A percentile compares a stretch with the other conserved stretches of the same genome.
phyloP scores from a whole-genome alignment of 1,139 yeast genomes.

The Geotrichum reessii region DNA sequence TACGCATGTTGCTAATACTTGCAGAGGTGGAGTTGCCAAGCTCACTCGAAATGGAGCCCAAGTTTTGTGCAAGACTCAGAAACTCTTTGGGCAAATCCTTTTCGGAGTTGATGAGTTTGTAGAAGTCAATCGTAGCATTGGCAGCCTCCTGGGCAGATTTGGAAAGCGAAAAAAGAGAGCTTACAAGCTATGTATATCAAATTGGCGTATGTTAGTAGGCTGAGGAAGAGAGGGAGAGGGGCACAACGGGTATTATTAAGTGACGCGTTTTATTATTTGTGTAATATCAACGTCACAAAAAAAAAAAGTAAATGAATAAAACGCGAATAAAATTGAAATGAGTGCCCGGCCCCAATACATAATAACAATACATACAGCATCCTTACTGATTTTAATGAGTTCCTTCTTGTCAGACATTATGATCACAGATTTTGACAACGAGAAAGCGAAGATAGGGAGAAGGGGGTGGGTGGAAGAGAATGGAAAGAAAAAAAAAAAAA shows the following conservation, averaged over 20 bases:
- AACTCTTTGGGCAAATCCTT: constrained; percentile 7
- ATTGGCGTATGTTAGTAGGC: neutral
- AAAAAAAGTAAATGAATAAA: no score
- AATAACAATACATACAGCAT: neutral
- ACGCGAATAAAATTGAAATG: neutral
- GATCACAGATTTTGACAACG: neutral
- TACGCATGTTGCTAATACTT: constrained; percentile 8
- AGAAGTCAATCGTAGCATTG: constrained; percentile 67
- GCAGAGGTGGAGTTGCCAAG: constrained; percentile 5
- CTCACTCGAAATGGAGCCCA: constrained; percentile 27
- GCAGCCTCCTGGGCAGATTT: constrained; percentile 80
- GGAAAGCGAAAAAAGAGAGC: constrained; percentile 72
- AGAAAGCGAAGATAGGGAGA: neutral
- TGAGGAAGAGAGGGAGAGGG: neutral
- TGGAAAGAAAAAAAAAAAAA: no score
- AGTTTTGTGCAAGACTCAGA: constrained; percentile 30
- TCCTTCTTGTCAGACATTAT: neutral
- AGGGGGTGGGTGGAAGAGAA: neutral
- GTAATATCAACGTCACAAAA: neutral
- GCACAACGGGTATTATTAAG: neutral
- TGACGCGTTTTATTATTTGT: neutral
- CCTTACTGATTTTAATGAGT: neutral
- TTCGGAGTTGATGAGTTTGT: constrained; percentile 38
- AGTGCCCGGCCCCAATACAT: neutral
- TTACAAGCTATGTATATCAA: constrained; percentile 46